Percentiles rank a stretch among this genome's conserved stretches.
phyloP scores from a whole-genome alignment of 164 flowering plant genomes.

The Vitis cinerea region DNA sequence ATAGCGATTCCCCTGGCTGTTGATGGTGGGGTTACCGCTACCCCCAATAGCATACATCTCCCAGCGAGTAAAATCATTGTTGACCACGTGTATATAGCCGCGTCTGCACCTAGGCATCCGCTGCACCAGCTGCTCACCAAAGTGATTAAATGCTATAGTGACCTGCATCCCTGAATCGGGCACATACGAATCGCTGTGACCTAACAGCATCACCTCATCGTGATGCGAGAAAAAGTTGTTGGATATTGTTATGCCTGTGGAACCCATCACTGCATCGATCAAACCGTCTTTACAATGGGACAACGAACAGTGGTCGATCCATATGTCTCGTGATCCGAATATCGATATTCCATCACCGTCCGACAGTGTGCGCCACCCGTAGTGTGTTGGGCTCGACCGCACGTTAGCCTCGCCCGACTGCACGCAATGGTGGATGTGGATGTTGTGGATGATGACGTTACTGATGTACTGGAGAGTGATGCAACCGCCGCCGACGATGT shows the following conservation, averaged over 20 bases:
- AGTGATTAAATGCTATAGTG: constrained; percentile 50
- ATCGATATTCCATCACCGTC: constrained; percentile 78
- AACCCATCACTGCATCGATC: constrained; percentile 70
- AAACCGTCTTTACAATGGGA: constrained; percentile 64
- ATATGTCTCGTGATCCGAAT: constrained; percentile 59
- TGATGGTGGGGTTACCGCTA: constrained; percentile 49
- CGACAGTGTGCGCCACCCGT: constrained; percentile 50
- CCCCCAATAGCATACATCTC: constrained; percentile 58
- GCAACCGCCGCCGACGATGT: constrained; percentile 73
- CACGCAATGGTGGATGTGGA: constrained; percentile 64
- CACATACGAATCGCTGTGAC: constrained; percentile 48
- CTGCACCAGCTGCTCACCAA: constrained; percentile 46
- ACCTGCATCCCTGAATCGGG: constrained; percentile 49
- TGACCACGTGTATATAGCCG: constrained; percentile 54
- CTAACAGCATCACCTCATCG: constrained; percentile 70
- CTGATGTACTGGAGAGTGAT: constrained; percentile 54
- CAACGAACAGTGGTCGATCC: constrained; percentile 68
- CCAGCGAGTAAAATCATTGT: constrained; percentile 50
- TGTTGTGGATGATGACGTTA: constrained; percentile 64
- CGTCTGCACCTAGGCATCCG: constrained; percentile 49
- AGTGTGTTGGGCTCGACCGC: constrained; percentile 69
- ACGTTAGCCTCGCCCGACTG: constrained; percentile 53
- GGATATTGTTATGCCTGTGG: constrained; percentile 62
- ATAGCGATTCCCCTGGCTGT: constrained; percentile 52
- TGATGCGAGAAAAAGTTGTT: constrained; percentile 64